Evolutionary conservation across 192 early-diverging fungal genomes (phyloP), one percentile per base, ranked within the genome.

Genomic region (Lunasporangiospora selenospora): DNA sequence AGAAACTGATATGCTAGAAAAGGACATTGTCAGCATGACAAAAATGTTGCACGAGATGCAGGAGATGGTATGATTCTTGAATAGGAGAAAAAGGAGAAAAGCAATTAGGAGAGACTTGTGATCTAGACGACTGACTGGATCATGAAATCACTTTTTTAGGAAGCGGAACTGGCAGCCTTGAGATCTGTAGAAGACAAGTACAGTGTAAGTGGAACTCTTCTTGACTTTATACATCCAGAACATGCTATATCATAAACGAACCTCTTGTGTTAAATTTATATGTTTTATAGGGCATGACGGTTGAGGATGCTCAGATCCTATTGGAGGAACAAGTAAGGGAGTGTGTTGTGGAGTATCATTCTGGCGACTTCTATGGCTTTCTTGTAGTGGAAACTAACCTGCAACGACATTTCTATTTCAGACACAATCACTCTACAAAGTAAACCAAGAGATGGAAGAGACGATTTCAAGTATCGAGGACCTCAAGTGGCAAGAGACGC

Each of bases 401-500:
- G n/a, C n/a, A n/a, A n/a, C n/a, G n/a, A n/a, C n/a, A n/a, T n/a
- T n/a, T n/a, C n/a, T n/a, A n/a, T n/a, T n/a, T n/a, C 47, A 67
- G 58, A 73, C 69, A 2, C 69, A 62, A 33, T 48, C 61, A 21
- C 37, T 73, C 7, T 51, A 73, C 36, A 46, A 63, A n/a, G 54
- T 73, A 3, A 51, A 73, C 21, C 60, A 58, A 15, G 61, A 63
- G n/a, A 43, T 57, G 24, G 69, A 73, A 18, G 69, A 73, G 15
- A 27, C 52, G 26, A 51, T 40, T 10, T 40, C 60, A 15, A 61
- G 54, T 31, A 63, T 63, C 10, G 53, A 73, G 12, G 53, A 73
- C 18, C 34, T 73, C 2, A 73, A 73, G 27, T 73, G 69, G 69
- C 60, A 73, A 15, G 69, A 73, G 55, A 73, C 48, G 18, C 54